Conservation (phyloP, 2,329 filamentous ascomycete genomes). For the Phialocephala sp. region DNA sequence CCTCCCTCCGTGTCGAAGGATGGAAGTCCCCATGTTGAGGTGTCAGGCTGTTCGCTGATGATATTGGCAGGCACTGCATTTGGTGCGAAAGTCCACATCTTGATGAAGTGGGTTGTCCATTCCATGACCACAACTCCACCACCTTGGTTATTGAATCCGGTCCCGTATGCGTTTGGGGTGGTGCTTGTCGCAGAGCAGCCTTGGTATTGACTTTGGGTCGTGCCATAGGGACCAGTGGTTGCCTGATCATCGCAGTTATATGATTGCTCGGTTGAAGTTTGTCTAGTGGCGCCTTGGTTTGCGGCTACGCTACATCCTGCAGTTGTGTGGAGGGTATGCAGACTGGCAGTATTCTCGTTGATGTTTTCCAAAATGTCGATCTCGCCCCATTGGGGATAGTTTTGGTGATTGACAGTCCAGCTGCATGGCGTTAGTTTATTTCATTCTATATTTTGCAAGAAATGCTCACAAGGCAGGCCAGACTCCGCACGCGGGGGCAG, state of each 20-base stretch:
- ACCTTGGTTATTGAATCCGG: slow-evolving; percentile 66
- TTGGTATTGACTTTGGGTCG: slow-evolving; percentile 46
- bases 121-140: slow-evolving; percentile 70
- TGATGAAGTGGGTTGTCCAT: slow-evolving; percentile 72
- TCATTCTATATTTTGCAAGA: neutral
- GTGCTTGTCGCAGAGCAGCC: slow-evolving; percentile 41
- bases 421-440: slow-evolving; percentile 7
- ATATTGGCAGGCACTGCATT: slow-evolving; percentile 69
- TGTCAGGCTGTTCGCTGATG: slow-evolving; percentile 59
- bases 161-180: slow-evolving; percentile 54
- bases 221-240: slow-evolving; percentile 38
- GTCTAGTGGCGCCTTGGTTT: slow-evolving; percentile 16
- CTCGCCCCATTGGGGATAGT: slow-evolving; percentile 69
- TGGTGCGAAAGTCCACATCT: slow-evolving; percentile 77
- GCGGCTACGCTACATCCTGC: slow-evolving; percentile 49
- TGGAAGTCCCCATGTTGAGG: slow-evolving; percentile 70
- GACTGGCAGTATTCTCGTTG: slow-evolving; percentile 63
- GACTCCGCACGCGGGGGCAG: slow-evolving; percentile 68
- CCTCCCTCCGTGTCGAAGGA: slow-evolving; percentile 65
- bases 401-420: slow-evolving; percentile 43
- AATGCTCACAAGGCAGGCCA: slow-evolving; percentile 65
- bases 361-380: slow-evolving; percentile 71
- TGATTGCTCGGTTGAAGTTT: slow-evolving; percentile 19
- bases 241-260: slow-evolving; percentile 36
- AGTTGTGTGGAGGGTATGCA: slow-evolving; percentile 66